Conservation (phyloP, 768 basidiomycete species). For the Suillus subalutaceus region DNA sequence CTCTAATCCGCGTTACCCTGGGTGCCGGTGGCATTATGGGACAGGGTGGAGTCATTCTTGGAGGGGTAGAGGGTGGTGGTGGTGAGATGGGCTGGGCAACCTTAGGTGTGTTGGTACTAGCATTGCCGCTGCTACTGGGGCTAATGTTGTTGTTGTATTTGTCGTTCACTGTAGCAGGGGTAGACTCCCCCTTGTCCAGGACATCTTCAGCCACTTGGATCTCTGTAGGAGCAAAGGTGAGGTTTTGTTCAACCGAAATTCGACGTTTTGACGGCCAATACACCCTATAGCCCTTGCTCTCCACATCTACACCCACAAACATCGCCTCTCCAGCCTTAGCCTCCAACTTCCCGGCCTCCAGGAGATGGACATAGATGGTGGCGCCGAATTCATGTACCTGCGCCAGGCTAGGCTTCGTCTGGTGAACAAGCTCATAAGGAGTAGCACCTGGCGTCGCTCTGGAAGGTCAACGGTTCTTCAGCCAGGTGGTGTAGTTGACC, state of each 20-base stretch:
- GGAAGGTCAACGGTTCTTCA: constrained; percentile 37
- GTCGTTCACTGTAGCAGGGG: too few relatives aligned
- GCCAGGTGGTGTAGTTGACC: constrained; percentile 34
- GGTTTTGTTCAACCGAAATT: constrained; percentile 4
- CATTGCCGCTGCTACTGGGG: too few relatives aligned
- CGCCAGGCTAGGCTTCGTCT: accelerated
- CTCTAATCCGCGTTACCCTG: too few relatives aligned
- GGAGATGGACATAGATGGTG: constrained; percentile 22
- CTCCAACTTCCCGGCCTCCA: constrained; percentile 27
- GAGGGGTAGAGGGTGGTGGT: too few relatives aligned
- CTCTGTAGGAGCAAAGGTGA: constrained; percentile 8
- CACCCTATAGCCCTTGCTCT: constrained; percentile 36
- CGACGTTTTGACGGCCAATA: constrained; percentile 24
- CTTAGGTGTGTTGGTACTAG: too few relatives aligned
- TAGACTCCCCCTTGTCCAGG: constrained; percentile 14
- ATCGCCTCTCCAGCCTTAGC: constrained; percentile 24
- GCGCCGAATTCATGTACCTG: neutral
- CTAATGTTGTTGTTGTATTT: too few relatives aligned
- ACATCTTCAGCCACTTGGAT: neutral
- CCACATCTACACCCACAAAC: constrained; percentile 39
- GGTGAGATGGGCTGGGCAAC: neutral
- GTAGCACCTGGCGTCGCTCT: constrained; percentile 25
- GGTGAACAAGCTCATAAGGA: constrained; percentile 20
- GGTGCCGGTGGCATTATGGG: too few relatives aligned
- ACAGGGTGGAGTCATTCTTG: too few relatives aligned